These are phyloP conservation scores for Cymodocea nodosa DNA, from an alignment of 116 monocot species.

Conservation along the genomic window DNA sequence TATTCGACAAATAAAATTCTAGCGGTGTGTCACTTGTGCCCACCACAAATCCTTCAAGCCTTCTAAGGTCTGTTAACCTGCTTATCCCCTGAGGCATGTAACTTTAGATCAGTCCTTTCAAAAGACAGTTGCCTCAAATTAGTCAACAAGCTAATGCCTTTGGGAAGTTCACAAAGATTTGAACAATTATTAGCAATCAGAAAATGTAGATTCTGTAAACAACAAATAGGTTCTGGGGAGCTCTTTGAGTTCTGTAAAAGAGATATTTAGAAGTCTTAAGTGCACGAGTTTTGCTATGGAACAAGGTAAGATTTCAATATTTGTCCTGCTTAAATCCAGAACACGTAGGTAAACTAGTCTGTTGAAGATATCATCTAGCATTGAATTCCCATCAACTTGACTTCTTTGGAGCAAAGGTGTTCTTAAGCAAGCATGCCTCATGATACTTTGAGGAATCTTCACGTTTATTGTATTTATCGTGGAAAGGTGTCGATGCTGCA, in stretches of 20 bases:
- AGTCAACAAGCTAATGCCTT: constrained; percentile 10
- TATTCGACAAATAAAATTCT: constrained; percentile 1
- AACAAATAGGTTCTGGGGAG: constrained; percentile 27
- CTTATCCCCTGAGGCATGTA: constrained; percentile 13
- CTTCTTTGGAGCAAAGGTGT: neutral
- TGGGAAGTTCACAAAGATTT: constrained; percentile 13
- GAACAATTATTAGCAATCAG: constrained; percentile 12
- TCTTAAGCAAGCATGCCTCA: neutral
- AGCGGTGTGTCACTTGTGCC: neutral
- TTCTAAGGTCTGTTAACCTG: constrained; percentile 11
- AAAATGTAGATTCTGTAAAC: constrained; percentile 24
- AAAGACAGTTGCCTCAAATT: constrained; percentile 18
- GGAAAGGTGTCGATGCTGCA: neutral
- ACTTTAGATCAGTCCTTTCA: constrained; percentile 7
- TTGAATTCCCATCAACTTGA: neutral
- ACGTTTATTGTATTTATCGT: neutral
- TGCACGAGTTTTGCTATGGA: constrained; percentile 19
- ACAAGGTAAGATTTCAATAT: constrained; percentile 15
- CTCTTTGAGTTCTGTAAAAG: constrained; percentile 10
- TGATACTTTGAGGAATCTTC: neutral
- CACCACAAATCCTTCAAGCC: constrained; percentile 11
- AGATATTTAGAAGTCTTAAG: constrained; percentile 25
- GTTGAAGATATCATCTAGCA: neutral
- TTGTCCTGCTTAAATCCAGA: constrained; percentile 5
- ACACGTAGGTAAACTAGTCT: constrained; percentile 5